Conservation (phyloP, 345 rosid genomes). For the Camelina sativa region DNA sequence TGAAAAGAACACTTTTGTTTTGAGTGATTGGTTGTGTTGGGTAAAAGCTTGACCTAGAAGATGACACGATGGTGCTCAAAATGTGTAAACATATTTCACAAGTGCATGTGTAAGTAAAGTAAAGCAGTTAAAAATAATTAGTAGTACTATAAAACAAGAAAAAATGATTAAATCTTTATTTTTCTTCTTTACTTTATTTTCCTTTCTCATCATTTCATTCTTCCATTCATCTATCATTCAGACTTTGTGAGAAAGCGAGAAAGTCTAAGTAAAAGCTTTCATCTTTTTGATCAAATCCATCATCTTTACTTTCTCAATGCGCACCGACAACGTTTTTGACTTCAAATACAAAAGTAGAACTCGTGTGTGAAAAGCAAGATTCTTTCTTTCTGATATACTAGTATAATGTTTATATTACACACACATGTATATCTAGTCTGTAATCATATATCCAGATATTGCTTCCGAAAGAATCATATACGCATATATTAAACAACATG, state of each 20-base stretch:
- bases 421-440: neutral
- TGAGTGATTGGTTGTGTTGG: slow-evolving; percentile 46
- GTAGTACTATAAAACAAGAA: neutral
- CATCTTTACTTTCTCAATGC: slow-evolving; percentile 27
- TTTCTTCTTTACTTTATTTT: neutral
- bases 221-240: slow-evolving; percentile 40
- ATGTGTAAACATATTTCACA: slow-evolving; percentile 38
- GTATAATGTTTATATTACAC: slow-evolving; percentile 13
- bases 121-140: slow-evolving; percentile 11
- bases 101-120: slow-evolving; percentile 37
- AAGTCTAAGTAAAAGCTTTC: slow-evolving; percentile 24
- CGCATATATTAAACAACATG: slow-evolving; percentile 5
- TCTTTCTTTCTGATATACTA: slow-evolving; percentile 22
- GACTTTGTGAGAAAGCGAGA: slow-evolving; percentile 40
- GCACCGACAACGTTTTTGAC: slow-evolving; percentile 45
- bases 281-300: slow-evolving; percentile 31
- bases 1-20: slow-evolving; percentile 46
- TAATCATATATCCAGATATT: slow-evolving; percentile 19
- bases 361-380: slow-evolving; percentile 47
- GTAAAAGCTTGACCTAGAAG: slow-evolving; percentile 46
- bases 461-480: slow-evolving; percentile 9
- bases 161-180: slow-evolving; percentile 1
- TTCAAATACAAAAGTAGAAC: slow-evolving; percentile 38
- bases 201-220: slow-evolving; percentile 18
- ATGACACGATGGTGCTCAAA: slow-evolving; percentile 40